phyloP scores from a whole-genome alignment of 2,329 filamentous ascomycete species.

The Epichloe scottii region DNA sequence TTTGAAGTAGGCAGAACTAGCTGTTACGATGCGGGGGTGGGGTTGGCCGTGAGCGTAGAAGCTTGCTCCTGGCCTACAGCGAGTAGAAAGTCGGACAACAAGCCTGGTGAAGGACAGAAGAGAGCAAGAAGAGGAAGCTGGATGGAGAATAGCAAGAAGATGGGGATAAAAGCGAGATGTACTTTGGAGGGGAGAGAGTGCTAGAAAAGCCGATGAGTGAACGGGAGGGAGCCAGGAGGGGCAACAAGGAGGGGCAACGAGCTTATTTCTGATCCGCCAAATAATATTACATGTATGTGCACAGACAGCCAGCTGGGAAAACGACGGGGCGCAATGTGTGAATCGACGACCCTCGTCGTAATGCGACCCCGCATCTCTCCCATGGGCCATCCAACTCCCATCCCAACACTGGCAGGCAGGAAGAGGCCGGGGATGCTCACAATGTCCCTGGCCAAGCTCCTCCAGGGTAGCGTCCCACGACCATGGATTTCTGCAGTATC shows the following conservation, averaged over 20 bases:
- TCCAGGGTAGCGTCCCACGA: no score
- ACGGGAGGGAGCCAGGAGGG: conserved; percentile 3
- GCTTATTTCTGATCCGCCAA: no score
- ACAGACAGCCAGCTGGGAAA: no score
- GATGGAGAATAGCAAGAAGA: neutral
- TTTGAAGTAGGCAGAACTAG: neutral
- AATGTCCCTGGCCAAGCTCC: no score
- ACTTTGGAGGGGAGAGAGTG: neutral
- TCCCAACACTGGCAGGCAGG: no score
- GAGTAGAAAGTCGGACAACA: neutral
- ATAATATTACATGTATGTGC: no score
- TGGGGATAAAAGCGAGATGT: neutral
- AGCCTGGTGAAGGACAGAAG: neutral
- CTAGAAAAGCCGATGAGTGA: neutral
- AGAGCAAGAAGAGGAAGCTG: neutral
- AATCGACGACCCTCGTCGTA: no score
- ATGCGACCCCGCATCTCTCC: no score
- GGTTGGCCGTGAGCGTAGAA: neutral
- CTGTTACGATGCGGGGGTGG: neutral
- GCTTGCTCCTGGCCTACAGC: neutral
- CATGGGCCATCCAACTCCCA: no score
- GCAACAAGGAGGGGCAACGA: conserved; percentile 2
- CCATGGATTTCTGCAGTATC: no score
- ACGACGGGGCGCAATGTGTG: no score
- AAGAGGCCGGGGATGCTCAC: no score